phyloP scores from a whole-genome alignment of 495 filamentous ascomycete species.

The Aspergillus indologenus region DNA sequence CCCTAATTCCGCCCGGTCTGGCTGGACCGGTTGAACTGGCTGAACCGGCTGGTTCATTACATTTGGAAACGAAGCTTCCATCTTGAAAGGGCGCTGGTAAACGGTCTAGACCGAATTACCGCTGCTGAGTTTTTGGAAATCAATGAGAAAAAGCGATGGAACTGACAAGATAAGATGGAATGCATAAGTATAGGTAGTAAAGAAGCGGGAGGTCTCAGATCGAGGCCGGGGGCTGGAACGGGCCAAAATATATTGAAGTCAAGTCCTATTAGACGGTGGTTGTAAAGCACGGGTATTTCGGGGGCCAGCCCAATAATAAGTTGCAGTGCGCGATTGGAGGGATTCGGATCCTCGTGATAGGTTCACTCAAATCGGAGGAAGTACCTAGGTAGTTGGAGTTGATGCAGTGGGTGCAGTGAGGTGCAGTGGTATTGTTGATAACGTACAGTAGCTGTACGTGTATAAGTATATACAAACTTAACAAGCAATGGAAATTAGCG shows the following conservation, averaged over 20 bases:
- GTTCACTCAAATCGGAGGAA: neutral
- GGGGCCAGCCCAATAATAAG: conserved; percentile 25
- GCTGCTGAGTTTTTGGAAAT: neutral
- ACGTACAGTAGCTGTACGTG: too few species aligned
- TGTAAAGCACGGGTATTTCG: conserved; percentile 10
- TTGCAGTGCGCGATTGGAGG: conserved; percentile 18
- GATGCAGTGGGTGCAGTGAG: too few species aligned
- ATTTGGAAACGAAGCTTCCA: conserved; percentile 35
- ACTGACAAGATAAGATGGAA: conserved; percentile 5
- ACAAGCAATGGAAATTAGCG: neutral
- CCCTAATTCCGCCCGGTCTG: conserved; percentile 30
- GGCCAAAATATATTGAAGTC: neutral
- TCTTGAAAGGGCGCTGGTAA: conserved; percentile 15
- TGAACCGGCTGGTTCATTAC: conserved; percentile 30
- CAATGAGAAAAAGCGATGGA: conserved; percentile 6
- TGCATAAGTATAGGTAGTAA: conserved; percentile 5
- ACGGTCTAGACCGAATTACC: conserved; percentile 1
- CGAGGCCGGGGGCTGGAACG: neutral
- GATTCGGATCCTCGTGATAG: conserved; percentile 1
- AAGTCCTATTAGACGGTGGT: neutral
- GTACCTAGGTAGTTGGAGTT: neutral
- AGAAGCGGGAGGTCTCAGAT: neutral
- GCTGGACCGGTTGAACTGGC: conserved; percentile 8
- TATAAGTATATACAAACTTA: neutral
- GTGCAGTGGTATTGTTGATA: too few species aligned